These are phyloP conservation scores for Chrysosporium keratinophilum DNA, from an alignment of 2,329 filamentous ascomycete species.

Conservation along the genomic window DNA sequence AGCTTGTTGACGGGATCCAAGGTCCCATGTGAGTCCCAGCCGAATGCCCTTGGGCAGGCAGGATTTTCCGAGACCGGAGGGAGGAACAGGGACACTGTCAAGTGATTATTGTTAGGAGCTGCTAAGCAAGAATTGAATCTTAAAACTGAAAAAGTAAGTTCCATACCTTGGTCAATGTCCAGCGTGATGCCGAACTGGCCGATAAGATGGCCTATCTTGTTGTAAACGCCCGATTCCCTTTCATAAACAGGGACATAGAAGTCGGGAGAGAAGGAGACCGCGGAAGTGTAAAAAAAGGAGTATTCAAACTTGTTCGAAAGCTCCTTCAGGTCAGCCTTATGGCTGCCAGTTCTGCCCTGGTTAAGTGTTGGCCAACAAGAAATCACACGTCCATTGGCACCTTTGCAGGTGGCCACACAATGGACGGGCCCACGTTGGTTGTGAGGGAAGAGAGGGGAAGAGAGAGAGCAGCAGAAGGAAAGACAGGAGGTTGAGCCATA, in stretches of 20 bases:
- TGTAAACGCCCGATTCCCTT: constrained; percentile 42
- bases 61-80: neutral
- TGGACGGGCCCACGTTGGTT: neutral
- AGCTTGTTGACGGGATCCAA: constrained; percentile 50
- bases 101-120: neutral
- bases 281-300: constrained; percentile 51
- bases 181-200: constrained; percentile 56
- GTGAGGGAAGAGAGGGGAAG: no score
- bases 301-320: constrained; percentile 50
- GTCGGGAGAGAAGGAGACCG: constrained; percentile 55
- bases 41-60: constrained; percentile 31
- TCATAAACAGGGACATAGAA: constrained; percentile 38
- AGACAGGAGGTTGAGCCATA: no score
- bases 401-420: constrained; percentile 31
- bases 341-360: constrained; percentile 46
- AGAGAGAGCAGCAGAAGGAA: no score
- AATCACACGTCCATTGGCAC: constrained; percentile 56
- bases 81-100: neutral
- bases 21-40: constrained; percentile 58
- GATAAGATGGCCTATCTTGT: constrained; percentile 51
- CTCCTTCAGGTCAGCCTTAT: constrained; percentile 46
- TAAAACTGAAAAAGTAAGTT: constrained; percentile 23
- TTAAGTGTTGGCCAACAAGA: constrained; percentile 45
- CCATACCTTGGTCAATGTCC: constrained; percentile 49
- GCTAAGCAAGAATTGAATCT: neutral